Conservation (phyloP, 768 basidiomycete species). For the Suillus decipiens region DNA sequence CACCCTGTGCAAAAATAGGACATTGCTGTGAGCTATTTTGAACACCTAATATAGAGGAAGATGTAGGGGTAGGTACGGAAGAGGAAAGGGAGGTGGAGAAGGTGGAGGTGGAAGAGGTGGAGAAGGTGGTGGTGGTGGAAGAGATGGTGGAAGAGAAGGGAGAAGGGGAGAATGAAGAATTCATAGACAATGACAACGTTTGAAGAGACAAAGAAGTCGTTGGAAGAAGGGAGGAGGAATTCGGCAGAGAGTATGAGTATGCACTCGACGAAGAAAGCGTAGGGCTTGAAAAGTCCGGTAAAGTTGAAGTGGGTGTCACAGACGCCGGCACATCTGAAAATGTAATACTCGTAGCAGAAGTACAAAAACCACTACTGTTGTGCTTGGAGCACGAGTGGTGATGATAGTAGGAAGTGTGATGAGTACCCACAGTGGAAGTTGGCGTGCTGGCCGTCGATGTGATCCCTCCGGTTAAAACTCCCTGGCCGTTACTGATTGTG, state of each 20-base stretch:
- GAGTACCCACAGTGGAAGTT: conserved; percentile 8
- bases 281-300: neutral
- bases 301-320: conserved; percentile 8
- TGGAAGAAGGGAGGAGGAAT: neutral
- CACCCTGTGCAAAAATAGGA: conserved; percentile 4
- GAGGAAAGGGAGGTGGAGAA: neutral
- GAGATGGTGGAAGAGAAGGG: neutral
- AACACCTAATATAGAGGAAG: conserved; percentile 1
- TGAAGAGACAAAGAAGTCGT: conserved; percentile 2
- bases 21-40: conserved; percentile 4
- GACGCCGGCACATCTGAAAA: conserved; percentile 7
- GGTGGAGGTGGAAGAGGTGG: neutral
- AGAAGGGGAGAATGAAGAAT: neutral
- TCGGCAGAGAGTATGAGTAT: neutral
- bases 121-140: neutral
- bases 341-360: conserved; percentile 15
- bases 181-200: neutral
- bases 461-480: conserved; percentile 30
- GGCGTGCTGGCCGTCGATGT: conserved; percentile 14
- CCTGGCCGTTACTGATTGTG: conserved; percentile 51
- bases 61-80: neutral
- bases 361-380: neutral
- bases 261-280: neutral
- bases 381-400: neutral
- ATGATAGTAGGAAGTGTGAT: conserved; percentile 1